Conservation (phyloP, 805 yeast genomes). For the Sungouiozyma ichnusensis region DNA sequence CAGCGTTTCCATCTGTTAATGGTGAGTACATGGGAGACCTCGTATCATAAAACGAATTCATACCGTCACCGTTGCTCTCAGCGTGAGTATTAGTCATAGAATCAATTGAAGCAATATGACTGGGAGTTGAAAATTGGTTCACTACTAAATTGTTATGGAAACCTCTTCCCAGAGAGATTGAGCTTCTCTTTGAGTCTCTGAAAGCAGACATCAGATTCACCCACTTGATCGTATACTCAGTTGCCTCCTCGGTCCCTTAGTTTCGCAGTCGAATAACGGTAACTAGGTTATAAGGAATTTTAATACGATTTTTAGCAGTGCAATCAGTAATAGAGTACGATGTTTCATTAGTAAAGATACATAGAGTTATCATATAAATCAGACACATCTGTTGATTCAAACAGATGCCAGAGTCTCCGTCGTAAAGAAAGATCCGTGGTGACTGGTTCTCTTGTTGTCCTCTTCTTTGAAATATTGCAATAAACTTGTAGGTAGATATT, state of each 20-base stretch:
- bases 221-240: background rate
- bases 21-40: conserved; percentile 26
- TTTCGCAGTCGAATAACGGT: too few relatives aligned
- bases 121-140: background rate
- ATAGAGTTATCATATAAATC: too few relatives aligned
- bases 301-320: background rate
- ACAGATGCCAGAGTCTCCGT: background rate
- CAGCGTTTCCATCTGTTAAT: conserved; percentile 6
- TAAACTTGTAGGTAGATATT: background rate
- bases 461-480: background rate
- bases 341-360: too few relatives aligned
- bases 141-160: conserved; percentile 4
- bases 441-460: background rate
- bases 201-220: conserved; percentile 15
- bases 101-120: background rate
- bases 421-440: background rate
- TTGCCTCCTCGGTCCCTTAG: background rate
- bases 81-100: background rate
- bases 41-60: conserved; percentile 2
- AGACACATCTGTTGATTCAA: background rate
- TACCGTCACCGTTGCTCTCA: conserved; percentile 2
- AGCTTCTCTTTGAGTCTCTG: conserved; percentile 23
- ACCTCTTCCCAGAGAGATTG: conserved; percentile 20
- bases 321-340: background rate
- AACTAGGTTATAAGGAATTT: too few relatives aligned